These are phyloP conservation scores for Alopecurus myosuroides DNA, from an alignment of 176 grass and related monocot species.

Conservation along the genomic window DNA sequence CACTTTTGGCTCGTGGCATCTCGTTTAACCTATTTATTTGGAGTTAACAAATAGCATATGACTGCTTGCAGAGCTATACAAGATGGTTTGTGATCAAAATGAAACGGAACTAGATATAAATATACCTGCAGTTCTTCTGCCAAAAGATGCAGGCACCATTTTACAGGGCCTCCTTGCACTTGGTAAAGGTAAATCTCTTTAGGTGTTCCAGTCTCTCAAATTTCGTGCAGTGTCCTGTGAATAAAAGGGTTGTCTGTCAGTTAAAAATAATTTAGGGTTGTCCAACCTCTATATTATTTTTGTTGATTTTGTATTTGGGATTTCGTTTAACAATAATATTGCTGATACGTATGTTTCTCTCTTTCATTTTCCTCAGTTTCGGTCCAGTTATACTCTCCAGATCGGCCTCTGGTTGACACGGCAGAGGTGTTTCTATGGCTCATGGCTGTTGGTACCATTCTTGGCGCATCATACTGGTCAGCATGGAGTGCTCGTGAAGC, in stretches of 20 bases:
- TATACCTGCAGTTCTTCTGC: constrained; percentile 89
- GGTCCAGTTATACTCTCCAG: constrained; percentile 91
- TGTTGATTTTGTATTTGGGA: background rate
- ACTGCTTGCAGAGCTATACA: constrained; percentile 80
- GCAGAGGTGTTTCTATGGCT: constrained; percentile 99
- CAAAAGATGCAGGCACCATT: constrained; percentile 70
- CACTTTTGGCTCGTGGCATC: background rate
- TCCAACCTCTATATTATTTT: background rate
- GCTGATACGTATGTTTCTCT: constrained; percentile 11
- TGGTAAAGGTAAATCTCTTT: constrained; percentile 56
- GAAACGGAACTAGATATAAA: constrained; percentile 79
- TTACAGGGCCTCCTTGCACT: constrained; percentile 36
- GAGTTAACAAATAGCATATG: background rate
- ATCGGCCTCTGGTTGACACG: constrained; percentile 86
- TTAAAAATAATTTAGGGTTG: background rate
- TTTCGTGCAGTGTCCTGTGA: constrained; percentile 1
- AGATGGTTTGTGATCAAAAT: constrained; percentile 89
- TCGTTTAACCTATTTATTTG: background rate
- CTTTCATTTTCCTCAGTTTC: constrained; percentile 46
- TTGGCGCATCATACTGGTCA: constrained; percentile 98
- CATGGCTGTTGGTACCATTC: constrained; percentile 97
- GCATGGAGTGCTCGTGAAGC: constrained; percentile 90
- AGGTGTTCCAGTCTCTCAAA: background rate
- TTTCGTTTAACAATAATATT: background rate
- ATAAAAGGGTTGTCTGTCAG: background rate